Evolutionary conservation across 768 basidiomycete genomes (phyloP).

Genomic region (Paxillus rubicundulus): DNA sequence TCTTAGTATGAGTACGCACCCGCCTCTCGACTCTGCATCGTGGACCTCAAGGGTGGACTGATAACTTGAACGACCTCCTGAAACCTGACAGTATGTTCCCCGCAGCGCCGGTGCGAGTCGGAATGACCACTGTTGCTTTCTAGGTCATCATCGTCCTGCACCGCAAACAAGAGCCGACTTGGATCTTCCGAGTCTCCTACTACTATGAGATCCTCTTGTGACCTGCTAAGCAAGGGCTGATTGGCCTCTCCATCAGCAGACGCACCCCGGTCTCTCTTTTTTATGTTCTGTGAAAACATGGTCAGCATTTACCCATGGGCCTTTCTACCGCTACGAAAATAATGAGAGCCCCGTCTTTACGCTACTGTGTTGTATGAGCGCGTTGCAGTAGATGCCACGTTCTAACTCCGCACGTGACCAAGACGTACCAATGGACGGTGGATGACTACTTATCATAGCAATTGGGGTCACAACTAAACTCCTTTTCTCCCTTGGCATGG

Average conservation of each 20-base stretch:
- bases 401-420: slow-evolving; percentile 23
- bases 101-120: slow-evolving; percentile 33
- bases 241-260: slow-evolving; percentile 39
- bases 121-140: slow-evolving; percentile 35
- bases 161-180: slow-evolving; percentile 47
- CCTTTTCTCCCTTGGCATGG: neutral
- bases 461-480: neutral
- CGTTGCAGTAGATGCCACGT: neutral
- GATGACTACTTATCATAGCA: neutral
- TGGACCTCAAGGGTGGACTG: slow-evolving; percentile 68
- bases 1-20: slow-evolving; percentile 51
- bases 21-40: slow-evolving; percentile 72
- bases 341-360: neutral
- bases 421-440: too few relatives aligned
- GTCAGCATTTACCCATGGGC: slow-evolving; percentile 19
- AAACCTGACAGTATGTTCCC: slow-evolving; percentile 57
- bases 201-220: slow-evolving; percentile 37
- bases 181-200: slow-evolving; percentile 17
- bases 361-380: neutral
- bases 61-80: slow-evolving; percentile 69
- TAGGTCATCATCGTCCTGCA: slow-evolving; percentile 54
- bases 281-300: slow-evolving; percentile 32
- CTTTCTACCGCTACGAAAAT: neutral
- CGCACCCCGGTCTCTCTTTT: slow-evolving; percentile 27
- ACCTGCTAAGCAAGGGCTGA: slow-evolving; percentile 56